These are phyloP conservation scores for Botrytis deweyae DNA, from an alignment of 2,329 filamentous ascomycete species.

Conservation along the genomic window DNA sequence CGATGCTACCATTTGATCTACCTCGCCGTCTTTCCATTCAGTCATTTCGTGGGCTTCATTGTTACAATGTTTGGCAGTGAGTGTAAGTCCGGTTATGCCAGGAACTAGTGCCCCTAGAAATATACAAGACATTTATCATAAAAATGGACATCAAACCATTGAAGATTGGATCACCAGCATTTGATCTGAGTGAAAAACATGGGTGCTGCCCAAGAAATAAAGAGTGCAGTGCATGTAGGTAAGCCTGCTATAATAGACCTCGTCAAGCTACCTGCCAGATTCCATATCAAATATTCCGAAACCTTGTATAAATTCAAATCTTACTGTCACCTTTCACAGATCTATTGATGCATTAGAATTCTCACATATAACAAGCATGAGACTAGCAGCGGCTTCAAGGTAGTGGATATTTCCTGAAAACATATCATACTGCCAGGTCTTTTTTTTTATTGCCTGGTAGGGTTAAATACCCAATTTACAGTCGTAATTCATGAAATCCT, in stretches of 20 bases:
- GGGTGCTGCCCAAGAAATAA: not conserved
- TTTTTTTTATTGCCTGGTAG: not conserved
- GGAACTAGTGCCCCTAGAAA: not conserved
- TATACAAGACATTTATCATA: not conserved
- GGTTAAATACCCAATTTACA: conserved; percentile 22
- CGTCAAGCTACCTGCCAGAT: not conserved
- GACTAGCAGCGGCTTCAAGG: not conserved
- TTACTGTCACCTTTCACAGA: not conserved
- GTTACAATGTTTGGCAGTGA: not conserved
- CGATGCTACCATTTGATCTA: conserved; percentile 1
- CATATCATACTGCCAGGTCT: not conserved
- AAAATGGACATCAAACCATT: not conserved
- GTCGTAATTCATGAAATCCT: conserved; percentile 26
- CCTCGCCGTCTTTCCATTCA: too few relatives aligned
- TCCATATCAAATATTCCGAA: not conserved
- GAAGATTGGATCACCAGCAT: too few relatives aligned
- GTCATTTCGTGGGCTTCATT: not conserved
- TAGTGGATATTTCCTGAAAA: not conserved
- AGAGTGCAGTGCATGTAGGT: not conserved
- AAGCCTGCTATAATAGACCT: not conserved
- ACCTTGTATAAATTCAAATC: not conserved
- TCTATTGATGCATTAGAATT: not conserved
- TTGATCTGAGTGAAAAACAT: not conserved
- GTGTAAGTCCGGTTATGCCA: not conserved
- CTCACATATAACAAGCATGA: not conserved